Percentiles rank a stretch among this genome's conserved stretches.
These are phyloP conservation scores for Eruca vesicaria DNA, from an alignment of 441 rosid species.

Conservation along the genomic window DNA sequence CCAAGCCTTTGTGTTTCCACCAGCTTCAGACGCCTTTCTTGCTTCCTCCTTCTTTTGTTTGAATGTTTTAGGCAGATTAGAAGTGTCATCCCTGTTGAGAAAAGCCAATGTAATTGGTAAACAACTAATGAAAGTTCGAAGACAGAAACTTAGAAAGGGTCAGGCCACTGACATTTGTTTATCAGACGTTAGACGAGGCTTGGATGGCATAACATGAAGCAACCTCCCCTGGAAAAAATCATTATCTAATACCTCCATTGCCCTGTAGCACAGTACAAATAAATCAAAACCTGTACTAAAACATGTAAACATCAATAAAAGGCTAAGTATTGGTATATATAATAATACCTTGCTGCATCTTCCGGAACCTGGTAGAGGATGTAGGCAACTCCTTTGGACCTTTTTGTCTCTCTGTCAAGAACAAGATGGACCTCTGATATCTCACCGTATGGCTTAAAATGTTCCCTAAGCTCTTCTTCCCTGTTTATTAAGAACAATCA, in stretches of 20 bases:
- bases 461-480: conserved; percentile 87
- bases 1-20: conserved; percentile 92
- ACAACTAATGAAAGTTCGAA: conserved; percentile 7
- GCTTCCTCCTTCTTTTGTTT: conserved; percentile 80
- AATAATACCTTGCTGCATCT: conserved; percentile 85
- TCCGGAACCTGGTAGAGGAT: conserved; percentile 63
- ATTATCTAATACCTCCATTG: conserved; percentile 69
- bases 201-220: conserved; percentile 81
- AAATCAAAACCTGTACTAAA: background rate
- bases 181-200: conserved; percentile 44
- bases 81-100: conserved; percentile 34
- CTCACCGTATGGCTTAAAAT: conserved; percentile 57
- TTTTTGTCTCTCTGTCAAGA: conserved; percentile 82
- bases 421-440: conserved; percentile 78
- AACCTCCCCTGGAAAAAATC: conserved; percentile 88
- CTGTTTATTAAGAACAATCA: conserved; percentile 40
- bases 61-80: conserved; percentile 55
- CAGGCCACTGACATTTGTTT: conserved; percentile 56
- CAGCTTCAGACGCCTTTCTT: conserved; percentile 83
- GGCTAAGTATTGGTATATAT: background rate
- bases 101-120: conserved; percentile 22
- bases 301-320: conserved; percentile 5
- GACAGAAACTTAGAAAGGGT: background rate
- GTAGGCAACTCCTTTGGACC: conserved; percentile 87
- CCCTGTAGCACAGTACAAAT: conserved; percentile 52